phyloP scores from a whole-genome alignment of 805 yeast species.

The Candida pseudofarinosa region DNA sequence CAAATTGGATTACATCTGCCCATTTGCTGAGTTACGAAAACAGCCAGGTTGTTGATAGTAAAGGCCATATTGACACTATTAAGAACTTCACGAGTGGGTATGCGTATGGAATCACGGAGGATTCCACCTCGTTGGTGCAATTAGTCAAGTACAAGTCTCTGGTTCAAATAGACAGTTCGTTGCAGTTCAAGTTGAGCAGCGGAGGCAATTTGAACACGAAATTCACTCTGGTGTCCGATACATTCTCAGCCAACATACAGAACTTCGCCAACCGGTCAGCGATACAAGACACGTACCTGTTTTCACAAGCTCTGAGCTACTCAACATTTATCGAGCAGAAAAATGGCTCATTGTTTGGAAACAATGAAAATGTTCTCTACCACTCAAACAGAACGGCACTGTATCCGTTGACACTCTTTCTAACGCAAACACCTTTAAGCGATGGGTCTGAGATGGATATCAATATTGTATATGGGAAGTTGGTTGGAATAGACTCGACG shows the following conservation, averaged over 20 bases:
- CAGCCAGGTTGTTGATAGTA: slow-evolving; percentile 29
- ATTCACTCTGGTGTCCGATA: slow-evolving; percentile 22
- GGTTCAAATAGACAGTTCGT: slow-evolving; percentile 28
- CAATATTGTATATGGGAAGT: not conserved
- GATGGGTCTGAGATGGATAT: not conserved
- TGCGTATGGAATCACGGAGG: slow-evolving; percentile 33
- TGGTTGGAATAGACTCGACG: not conserved
- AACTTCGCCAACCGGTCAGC: not conserved
- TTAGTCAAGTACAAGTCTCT: slow-evolving; percentile 38
- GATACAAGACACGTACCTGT: not conserved
- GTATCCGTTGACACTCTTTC: not conserved
- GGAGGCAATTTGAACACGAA: slow-evolving; percentile 31
- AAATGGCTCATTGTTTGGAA: not conserved
- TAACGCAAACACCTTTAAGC: not conserved
- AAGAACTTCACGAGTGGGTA: slow-evolving; percentile 21
- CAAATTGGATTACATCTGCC: slow-evolving; percentile 61
- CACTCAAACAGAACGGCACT: not conserved
- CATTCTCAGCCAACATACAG: slow-evolving; percentile 37
- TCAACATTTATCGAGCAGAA: not conserved
- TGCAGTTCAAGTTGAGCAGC: slow-evolving; percentile 34
- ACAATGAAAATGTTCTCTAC: not conserved
- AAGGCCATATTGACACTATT: slow-evolving; percentile 34
- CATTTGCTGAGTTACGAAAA: slow-evolving; percentile 54
- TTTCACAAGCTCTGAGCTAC: not conserved
- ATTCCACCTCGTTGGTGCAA: slow-evolving; percentile 28